These are phyloP conservation scores for Cladorrhinum sp. DNA, from an alignment of 2,329 filamentous ascomycete species.

Conservation along the genomic window DNA sequence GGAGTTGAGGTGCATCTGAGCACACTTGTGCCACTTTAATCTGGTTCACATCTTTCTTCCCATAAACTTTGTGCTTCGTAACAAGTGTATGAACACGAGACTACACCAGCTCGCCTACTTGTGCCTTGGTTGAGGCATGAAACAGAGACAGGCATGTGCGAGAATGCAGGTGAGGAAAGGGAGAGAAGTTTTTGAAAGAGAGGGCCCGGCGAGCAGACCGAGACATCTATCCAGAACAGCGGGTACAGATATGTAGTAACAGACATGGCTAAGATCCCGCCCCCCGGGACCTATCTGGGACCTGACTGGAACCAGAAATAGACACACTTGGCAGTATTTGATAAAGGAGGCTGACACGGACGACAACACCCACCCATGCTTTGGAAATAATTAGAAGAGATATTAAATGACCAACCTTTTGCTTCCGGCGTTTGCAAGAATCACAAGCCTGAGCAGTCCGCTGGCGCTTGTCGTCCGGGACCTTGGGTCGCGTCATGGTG, in stretches of 20 bases:
- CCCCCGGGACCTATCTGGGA: background rate
- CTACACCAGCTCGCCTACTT: conserved; percentile 13
- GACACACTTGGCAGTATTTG: background rate
- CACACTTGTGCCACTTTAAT: conserved; percentile 23
- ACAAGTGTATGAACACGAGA: conserved; percentile 18
- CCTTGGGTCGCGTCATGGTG: conserved; percentile 51
- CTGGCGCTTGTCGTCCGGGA: conserved; percentile 58
- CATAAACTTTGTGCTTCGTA: conserved; percentile 23
- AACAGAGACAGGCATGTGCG: conserved; percentile 3
- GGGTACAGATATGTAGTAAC: conserved; percentile 4
- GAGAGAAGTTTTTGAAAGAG: background rate
- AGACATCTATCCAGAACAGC: conserved; percentile 16
- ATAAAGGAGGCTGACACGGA: background rate
- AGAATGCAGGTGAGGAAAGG: conserved; percentile 5
- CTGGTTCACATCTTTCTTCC: background rate
- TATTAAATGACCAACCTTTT: conserved; percentile 49
- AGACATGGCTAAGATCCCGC: background rate
- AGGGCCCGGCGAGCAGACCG: conserved; percentile 2
- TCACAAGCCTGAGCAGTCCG: conserved; percentile 63
- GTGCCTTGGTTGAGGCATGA: conserved; percentile 15
- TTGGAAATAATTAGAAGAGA: background rate
- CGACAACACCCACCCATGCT: background rate
- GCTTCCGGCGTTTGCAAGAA: conserved; percentile 63
- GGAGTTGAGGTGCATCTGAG: background rate
- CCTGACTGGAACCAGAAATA: background rate